These are phyloP conservation scores for Stygiomarasmius scandens DNA, from an alignment of 1,284 basidiomycete genomes.

Conservation along the genomic window DNA sequence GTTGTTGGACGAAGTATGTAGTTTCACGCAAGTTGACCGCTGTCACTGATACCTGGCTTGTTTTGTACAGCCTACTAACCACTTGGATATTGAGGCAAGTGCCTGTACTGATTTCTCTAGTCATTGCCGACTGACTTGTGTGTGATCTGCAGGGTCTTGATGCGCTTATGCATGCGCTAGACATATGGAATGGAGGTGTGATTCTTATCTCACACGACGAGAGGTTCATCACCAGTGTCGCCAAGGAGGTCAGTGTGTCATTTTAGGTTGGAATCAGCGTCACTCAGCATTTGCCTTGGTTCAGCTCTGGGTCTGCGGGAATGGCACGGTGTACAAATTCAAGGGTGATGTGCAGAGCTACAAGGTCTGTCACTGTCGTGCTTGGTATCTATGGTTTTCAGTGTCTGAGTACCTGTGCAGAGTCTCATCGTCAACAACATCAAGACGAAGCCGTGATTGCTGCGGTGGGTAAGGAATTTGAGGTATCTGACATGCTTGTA, in stretches of 20 bases:
- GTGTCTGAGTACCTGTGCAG: constrained; percentile 3
- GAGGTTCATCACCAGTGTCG: constrained; percentile 85
- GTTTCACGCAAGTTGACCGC: neutral
- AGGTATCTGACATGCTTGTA: too few species aligned
- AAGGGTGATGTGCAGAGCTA: constrained; percentile 90
- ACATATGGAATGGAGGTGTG: constrained; percentile 94
- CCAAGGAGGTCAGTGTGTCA: constrained; percentile 59
- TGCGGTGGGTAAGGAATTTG: neutral
- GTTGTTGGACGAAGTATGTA: constrained; percentile 81
- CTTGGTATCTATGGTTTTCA: neutral
- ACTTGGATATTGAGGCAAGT: constrained; percentile 88
- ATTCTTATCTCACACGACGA: constrained; percentile 95
- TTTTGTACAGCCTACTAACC: constrained; percentile 84
- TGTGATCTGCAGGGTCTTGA: constrained; percentile 75
- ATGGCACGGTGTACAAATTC: constrained; percentile 84
- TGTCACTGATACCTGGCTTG: constrained; percentile 12
- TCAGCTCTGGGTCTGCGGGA: constrained; percentile 90
- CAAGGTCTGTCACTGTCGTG: constrained; percentile 69
- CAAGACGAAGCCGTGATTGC: constrained; percentile 24
- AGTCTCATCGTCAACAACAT: constrained; percentile 26
- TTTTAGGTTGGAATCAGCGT: neutral
- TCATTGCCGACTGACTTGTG: constrained; percentile 5
- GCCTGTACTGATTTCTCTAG: neutral
- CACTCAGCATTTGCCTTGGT: neutral
- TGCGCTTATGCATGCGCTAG: constrained; percentile 88